Conservation (phyloP, 2,329 filamentous ascomycete genomes). For the Emergomyces pasteurianus region DNA sequence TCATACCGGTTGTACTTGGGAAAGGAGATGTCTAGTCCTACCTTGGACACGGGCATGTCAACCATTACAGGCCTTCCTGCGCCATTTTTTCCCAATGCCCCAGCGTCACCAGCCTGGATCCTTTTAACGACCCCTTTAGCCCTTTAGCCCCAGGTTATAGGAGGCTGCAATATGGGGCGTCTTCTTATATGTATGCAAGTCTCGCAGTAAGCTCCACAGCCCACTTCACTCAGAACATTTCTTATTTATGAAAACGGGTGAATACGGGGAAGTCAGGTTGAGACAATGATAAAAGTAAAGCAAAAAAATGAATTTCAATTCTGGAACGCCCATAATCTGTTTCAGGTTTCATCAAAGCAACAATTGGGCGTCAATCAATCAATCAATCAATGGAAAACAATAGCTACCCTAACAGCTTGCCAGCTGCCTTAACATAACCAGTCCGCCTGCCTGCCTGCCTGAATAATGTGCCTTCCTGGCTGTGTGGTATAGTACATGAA, state of each 20-base stretch:
- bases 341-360: slow-evolving; percentile 6
- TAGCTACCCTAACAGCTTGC: slow-evolving; percentile 10
- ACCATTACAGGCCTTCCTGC: too few relatives aligned
- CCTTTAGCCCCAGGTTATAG: background rate
- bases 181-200: background rate
- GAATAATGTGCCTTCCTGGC: slow-evolving; percentile 14
- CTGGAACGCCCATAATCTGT: background rate
- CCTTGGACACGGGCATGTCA: too few relatives aligned
- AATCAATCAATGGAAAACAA: slow-evolving; percentile 2
- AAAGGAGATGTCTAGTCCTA: too few relatives aligned
- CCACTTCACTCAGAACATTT: background rate
- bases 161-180: background rate
- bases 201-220: background rate
- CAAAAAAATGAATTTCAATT: background rate
- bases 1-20: too few relatives aligned
- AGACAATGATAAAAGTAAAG: background rate
- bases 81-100: too few relatives aligned
- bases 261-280: background rate
- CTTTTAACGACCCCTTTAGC: too few relatives aligned
- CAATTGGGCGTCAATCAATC: background rate
- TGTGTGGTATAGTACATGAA: slow-evolving; percentile 15
- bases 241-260: background rate
- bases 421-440: slow-evolving; percentile 7
- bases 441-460: slow-evolving; percentile 8
- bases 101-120: too few relatives aligned